Base-by-base conservation (phyloP, 169 alveolate species). In the Neospora caninum region DNA sequence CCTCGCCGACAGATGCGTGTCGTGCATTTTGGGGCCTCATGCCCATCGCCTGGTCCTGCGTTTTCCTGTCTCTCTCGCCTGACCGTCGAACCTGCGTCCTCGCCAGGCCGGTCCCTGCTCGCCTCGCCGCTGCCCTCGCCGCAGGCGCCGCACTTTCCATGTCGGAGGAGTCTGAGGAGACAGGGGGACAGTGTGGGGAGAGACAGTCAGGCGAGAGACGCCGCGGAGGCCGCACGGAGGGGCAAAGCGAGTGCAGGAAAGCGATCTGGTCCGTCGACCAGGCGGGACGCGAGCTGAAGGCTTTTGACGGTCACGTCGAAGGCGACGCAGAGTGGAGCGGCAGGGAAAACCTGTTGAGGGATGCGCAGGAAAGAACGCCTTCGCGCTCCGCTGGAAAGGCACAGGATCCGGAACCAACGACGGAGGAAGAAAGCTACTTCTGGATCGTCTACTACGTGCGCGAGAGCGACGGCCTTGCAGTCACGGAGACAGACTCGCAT, bases 401-500 rank as follows among this genome's bases (percentile, higher is more conserved):
- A 1, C 43, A 20, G 84, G 42, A n/a, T 1, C 0, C 2, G 27
- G n/a, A 73, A 18, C 16, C n/a, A n/a, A n/a, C n/a, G 25, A 6
- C 22, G 27, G 84, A 36, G 1, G 84, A 31, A 36, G 45, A 73
- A 16, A 36, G n/a, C 25, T 41, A 20, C 25, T 9, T 73, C 16
- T 73, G 84, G 84, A 22, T 73, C 41, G n/a, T n/a, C 27, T 73
- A 73, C 84, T 73, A n/a, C 18, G 42, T 73, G 84, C 41, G 84
- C 43, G 42, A 36, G 42, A n/a, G 20, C 27, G 84, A 73, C 84
- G 1, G 45, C 43, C 49, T 31, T n/a, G 84, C 45, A 22, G 1
- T 18, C n/a, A 18, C 4, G 43, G 45, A 69, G 80, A n/a, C 31
- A 4, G 80, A 69, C 80, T 69, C 80, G 80, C 80, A 69, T 7